Evolutionary conservation across 2,329 filamentous ascomycete species (phyloP), one percentile per base, ranked within the genome.

Genomic region (Plenodomus lindquistii): DNA sequence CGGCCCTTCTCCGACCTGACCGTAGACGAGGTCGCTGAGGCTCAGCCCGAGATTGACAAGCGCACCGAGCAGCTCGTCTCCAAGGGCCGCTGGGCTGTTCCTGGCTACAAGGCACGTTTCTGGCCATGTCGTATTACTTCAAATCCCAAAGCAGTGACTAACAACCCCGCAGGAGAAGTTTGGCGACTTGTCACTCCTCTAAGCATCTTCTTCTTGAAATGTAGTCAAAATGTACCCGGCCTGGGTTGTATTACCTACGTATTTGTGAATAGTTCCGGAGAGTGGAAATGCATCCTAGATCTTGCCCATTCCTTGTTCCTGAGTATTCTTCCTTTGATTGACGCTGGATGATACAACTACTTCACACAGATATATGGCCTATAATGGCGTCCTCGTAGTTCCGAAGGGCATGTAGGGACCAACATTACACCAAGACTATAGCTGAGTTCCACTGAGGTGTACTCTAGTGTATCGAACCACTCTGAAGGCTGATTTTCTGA

Each of bases 31-130:
- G 89, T 99, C 76, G 90, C 89, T 55, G 85, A 89, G 65, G 94
- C 93, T 67, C 90, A 92, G 76, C 92, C 94, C 68, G 93, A 96
- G 64, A 97, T 99, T 76, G 93, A 97, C 80, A 86, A 96, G 85
- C 95, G 95, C 84, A 96, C 93, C 67, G 80, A 86, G 69, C 86
- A 94, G 80, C 85, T 99, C 74, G 92, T 99, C 61, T 90, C 90
- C 77, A 97, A 95, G 87, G 93, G 93, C 76, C 90, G 91, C 85
- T 99, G 94, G 94, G 85, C 87, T 81, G 92, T 96, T 72, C 92
- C 94, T 59, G 94, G 94, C 74, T 99, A 99, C 89, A 96, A 97
- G 91, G 93, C 93, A 81, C 68, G 87, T 77, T 41, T 54, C 15
- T 27, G 20, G 20, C 20, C 15, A 17, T 9, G 9, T 34, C 16